These are phyloP conservation scores for Fraxinus angustifolia DNA, from an alignment of 305 asterid genomes.

Conservation along the genomic window DNA sequence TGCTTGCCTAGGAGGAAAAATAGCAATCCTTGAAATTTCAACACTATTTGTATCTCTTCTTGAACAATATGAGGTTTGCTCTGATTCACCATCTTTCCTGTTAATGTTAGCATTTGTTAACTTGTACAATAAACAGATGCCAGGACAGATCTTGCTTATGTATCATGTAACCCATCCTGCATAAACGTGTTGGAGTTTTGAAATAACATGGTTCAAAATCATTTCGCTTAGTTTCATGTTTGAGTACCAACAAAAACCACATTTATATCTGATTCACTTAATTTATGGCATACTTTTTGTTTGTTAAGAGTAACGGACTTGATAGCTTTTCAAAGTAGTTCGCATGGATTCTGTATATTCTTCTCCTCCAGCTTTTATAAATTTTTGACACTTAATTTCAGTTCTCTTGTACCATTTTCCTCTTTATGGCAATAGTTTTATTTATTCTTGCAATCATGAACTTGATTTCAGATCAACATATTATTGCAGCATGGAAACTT, in stretches of 20 bases:
- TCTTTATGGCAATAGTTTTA: background rate
- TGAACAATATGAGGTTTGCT: constrained; percentile 31
- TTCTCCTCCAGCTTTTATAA: background rate
- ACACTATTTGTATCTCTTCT: constrained; percentile 39
- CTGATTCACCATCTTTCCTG: background rate
- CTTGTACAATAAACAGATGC: background rate
- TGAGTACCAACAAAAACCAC: background rate
- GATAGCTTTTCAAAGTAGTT: background rate
- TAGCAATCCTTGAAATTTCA: constrained; percentile 34
- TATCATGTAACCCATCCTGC: background rate
- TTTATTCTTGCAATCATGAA: background rate
- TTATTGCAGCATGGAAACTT: background rate
- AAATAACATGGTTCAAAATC: background rate
- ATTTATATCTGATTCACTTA: too few species aligned
- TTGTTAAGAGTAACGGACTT: background rate
- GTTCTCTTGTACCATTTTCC: background rate
- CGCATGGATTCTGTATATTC: background rate
- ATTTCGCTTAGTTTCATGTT: background rate
- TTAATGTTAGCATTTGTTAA: background rate
- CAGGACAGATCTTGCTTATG: background rate
- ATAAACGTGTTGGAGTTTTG: background rate
- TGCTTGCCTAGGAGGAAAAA: constrained; percentile 42
- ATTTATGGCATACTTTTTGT: background rate
- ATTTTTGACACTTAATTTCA: background rate
- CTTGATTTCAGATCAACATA: background rate